Percentiles rank a stretch among this genome's conserved stretches.
Evolutionary conservation across 1,284 basidiomycete genomes (phyloP).

Genomic region (Erythrobasidium hasegawianum): DNA sequence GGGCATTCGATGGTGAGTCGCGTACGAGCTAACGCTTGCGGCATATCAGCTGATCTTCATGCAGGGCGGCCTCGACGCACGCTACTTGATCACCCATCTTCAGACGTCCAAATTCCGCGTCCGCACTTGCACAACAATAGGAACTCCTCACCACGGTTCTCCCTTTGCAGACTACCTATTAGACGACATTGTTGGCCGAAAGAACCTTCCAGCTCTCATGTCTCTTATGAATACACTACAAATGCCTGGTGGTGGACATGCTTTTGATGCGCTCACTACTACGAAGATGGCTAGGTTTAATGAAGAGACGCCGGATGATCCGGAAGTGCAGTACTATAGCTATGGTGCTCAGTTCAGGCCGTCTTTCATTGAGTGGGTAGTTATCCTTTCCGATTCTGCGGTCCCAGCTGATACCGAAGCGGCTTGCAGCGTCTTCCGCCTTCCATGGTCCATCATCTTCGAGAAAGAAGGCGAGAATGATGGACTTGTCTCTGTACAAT

Average conservation of each 20-base stretch:
- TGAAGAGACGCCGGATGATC: slow-evolving; percentile 69
- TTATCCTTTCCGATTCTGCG: too few species aligned
- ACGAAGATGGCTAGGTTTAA: slow-evolving; percentile 85
- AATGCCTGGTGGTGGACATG: slow-evolving; percentile 72
- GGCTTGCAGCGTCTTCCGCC: slow-evolving; percentile 39
- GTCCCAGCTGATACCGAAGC: too few species aligned
- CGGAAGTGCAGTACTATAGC: slow-evolving; percentile 77
- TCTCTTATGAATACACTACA: slow-evolving; percentile 49
- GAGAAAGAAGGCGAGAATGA: slow-evolving; percentile 90
- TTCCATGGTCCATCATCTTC: slow-evolving; percentile 72
- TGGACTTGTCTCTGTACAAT: slow-evolving; percentile 77
- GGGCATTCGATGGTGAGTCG: slow-evolving; percentile 84
- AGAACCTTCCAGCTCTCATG: slow-evolving; percentile 9
- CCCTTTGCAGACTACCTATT: slow-evolving; percentile 89
- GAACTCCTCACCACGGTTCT: slow-evolving; percentile 87
- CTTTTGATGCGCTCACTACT: slow-evolving; percentile 81
- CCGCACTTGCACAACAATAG: slow-evolving; percentile 81
- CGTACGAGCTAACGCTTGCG: too few species aligned
- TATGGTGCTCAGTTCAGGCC: slow-evolving; percentile 90
- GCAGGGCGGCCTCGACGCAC: slow-evolving; percentile 78
- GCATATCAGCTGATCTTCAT: too few species aligned
- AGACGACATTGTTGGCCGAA: slow-evolving; percentile 16
- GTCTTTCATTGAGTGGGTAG: slow-evolving; percentile 69
- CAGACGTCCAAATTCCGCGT: slow-evolving; percentile 56
- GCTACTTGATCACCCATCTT: slow-evolving; percentile 63